A percentile compares a stretch with the other conserved stretches of the same genome.
These are phyloP conservation scores for Pythium oligandrum DNA, from an alignment of 352 stramenopile species.

Conservation along the genomic window DNA sequence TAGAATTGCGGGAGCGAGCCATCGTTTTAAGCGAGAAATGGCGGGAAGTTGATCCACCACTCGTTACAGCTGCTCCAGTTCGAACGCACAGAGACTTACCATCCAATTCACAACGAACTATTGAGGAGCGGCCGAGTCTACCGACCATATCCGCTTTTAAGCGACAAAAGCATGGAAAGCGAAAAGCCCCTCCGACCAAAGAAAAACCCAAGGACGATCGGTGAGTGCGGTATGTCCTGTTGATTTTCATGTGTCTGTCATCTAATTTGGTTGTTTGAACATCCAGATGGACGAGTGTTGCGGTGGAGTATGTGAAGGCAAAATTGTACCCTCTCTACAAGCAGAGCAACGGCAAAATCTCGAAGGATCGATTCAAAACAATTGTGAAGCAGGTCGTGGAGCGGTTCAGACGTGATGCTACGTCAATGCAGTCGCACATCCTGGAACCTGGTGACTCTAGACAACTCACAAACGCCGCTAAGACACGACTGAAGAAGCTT, in stretches of 20 bases:
- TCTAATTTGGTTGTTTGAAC: background rate
- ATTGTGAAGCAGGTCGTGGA: conserved; percentile 69
- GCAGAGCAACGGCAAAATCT: conserved; percentile 43
- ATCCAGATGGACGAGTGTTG: conserved; percentile 39
- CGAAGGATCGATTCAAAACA: conserved; percentile 73
- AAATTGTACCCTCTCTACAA: conserved; percentile 84
- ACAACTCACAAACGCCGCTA: conserved; percentile 51
- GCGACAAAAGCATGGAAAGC: background rate
- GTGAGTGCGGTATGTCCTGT: no score
- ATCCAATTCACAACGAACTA: no score
- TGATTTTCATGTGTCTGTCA: no score
- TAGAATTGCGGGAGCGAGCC: conserved; percentile 12
- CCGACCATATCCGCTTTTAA: background rate
- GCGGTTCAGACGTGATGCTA: conserved; percentile 54
- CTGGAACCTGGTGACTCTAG: conserved; percentile 18
- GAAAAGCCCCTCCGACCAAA: background rate
- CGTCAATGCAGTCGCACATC: conserved; percentile 52
- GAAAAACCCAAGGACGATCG: no score
- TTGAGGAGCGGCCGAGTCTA: background rate
- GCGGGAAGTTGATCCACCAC: conserved; percentile 13
- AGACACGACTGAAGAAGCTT: conserved; percentile 58
- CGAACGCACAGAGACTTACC: no score
- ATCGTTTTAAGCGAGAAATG: conserved; percentile 18
- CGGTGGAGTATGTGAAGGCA: conserved; percentile 73
- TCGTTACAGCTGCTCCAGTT: background rate